phyloP scores from a whole-genome alignment of 2,329 filamentous ascomycete genomes.

The Hirsutella minnesotensis region DNA sequence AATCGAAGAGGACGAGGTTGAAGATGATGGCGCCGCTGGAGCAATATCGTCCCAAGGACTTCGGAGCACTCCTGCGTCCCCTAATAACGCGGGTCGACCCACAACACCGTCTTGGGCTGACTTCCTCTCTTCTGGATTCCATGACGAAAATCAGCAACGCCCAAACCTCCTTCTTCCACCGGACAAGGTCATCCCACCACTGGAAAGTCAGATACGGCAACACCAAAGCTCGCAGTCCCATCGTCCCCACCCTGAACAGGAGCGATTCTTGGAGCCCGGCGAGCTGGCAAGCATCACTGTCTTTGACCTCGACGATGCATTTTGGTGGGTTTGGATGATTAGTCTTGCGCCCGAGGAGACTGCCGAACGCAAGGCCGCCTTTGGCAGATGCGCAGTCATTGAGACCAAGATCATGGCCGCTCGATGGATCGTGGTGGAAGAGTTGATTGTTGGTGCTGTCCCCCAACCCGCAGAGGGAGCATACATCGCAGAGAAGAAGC shows the following conservation, averaged over 20 bases:
- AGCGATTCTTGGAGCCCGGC: conserved; percentile 66
- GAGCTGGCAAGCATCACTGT: conserved; percentile 86
- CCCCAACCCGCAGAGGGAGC: conserved; percentile 73
- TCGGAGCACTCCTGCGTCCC: conserved; percentile 54
- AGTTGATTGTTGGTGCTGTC: conserved; percentile 88
- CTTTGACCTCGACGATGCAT: conserved; percentile 83
- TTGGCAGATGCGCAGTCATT: conserved; percentile 83
- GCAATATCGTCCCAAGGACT: conserved; percentile 36
- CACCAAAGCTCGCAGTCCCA: conserved; percentile 84
- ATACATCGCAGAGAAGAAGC: conserved; percentile 92
- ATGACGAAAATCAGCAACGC: conserved; percentile 57
- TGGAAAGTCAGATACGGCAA: conserved; percentile 59
- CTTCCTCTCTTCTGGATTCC: conserved; percentile 87
- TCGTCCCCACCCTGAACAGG: conserved; percentile 55
- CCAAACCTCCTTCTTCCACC: conserved; percentile 72
- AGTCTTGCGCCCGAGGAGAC: conserved; percentile 90
- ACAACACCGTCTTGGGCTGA: conserved; percentile 98
- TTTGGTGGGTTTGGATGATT: conserved; percentile 99
- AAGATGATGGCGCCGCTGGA: conserved; percentile 38
- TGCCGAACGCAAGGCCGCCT: conserved; percentile 73
- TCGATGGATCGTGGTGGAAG: conserved; percentile 89
- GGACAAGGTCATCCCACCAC: conserved; percentile 80
- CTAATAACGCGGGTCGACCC: conserved; percentile 61
- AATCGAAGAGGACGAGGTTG: conserved; percentile 59
- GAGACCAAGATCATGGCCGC: conserved; percentile 75